Percentiles rank a stretch among this genome's conserved stretches.
Evolutionary conservation across 495 filamentous ascomycete genomes (phyloP).

Genomic region (Cercophora sp.): DNA sequence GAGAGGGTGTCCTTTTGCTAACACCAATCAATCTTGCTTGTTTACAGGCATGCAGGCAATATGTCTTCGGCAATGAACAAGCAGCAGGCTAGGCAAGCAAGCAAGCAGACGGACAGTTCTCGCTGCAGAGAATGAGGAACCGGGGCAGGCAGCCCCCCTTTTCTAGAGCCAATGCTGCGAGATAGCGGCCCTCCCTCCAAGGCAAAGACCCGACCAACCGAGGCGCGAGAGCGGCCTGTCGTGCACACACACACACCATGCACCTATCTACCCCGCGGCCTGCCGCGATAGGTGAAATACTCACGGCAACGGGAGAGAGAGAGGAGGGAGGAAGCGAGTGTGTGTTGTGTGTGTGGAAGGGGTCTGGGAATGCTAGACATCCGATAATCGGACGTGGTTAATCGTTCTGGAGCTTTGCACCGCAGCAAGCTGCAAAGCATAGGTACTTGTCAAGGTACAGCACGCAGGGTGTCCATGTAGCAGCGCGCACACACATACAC

Average conservation of each 20-base stretch:
- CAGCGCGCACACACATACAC: no score
- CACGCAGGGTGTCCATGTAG: no score
- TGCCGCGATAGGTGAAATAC: background rate
- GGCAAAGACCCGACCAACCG: background rate
- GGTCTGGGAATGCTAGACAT: no score
- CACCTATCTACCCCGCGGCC: background rate
- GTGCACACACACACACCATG: slow-evolving; percentile 1
- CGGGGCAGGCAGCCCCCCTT: no score
- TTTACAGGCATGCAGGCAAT: slow-evolving; percentile 45
- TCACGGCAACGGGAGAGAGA: background rate
- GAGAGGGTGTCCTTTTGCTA: slow-evolving; percentile 11
- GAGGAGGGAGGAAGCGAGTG: no score
- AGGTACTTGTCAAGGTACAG: no score
- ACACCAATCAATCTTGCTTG: slow-evolving; percentile 11
- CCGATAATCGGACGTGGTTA: slow-evolving; percentile 5
- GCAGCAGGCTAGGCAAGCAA: slow-evolving; percentile 5
- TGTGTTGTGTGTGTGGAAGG: background rate
- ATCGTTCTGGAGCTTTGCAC: no score
- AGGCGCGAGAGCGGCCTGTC: slow-evolving; percentile 1
- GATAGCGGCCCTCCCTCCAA: slow-evolving; percentile 6
- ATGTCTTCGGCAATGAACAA: slow-evolving; percentile 32
- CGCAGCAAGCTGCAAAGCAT: background rate
- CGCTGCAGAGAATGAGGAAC: background rate
- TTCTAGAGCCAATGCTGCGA: slow-evolving; percentile 7
- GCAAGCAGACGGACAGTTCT: background rate